Percentiles rank a stretch among this genome's conserved stretches.
Conservation (phyloP, 352 stramenopile species). For the Pythium graminicola region DNA sequence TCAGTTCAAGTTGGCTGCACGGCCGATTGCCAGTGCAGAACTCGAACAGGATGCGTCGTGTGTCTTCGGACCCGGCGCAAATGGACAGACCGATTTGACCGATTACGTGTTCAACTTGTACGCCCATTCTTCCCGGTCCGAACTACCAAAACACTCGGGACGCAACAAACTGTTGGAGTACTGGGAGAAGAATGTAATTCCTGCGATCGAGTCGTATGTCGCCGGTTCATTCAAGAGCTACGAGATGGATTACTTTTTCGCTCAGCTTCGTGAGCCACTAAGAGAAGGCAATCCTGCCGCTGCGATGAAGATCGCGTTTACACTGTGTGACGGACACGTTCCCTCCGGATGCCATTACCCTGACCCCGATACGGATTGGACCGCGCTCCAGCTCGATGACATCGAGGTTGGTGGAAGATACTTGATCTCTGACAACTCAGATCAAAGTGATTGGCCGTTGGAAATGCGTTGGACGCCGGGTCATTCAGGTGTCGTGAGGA, state of each 20-base stretch:
- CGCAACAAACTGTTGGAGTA: constrained; percentile 80
- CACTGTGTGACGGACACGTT: constrained; percentile 69
- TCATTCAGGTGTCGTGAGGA: constrained; percentile 41
- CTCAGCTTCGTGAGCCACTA: constrained; percentile 65
- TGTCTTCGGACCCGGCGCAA: constrained; percentile 21
- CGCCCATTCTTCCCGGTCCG: constrained; percentile 48
- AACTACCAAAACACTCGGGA: constrained; percentile 60
- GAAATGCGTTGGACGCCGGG: constrained; percentile 67
- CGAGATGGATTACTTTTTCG: constrained; percentile 86
- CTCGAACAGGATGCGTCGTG: constrained; percentile 29
- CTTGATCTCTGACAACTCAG: constrained; percentile 25
- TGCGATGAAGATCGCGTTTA: constrained; percentile 75
- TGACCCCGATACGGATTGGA: constrained; percentile 74
- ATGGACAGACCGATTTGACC: constrained; percentile 18
- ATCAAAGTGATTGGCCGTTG: constrained; percentile 33
- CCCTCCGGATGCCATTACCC: constrained; percentile 73
- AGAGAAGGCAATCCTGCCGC: constrained; percentile 67
- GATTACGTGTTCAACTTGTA: constrained; percentile 74
- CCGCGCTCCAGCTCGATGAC: constrained; percentile 67
- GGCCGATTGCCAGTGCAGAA: constrained; percentile 37
- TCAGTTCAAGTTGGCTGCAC: constrained; percentile 38
- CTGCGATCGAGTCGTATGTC: constrained; percentile 75
- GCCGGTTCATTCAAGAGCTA: constrained; percentile 80
- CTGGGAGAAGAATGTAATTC: constrained; percentile 83
- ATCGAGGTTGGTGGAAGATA: constrained; percentile 59